phyloP scores from a whole-genome alignment of 2,329 filamentous ascomycete genomes.

The Fonsecaea nubica region DNA sequence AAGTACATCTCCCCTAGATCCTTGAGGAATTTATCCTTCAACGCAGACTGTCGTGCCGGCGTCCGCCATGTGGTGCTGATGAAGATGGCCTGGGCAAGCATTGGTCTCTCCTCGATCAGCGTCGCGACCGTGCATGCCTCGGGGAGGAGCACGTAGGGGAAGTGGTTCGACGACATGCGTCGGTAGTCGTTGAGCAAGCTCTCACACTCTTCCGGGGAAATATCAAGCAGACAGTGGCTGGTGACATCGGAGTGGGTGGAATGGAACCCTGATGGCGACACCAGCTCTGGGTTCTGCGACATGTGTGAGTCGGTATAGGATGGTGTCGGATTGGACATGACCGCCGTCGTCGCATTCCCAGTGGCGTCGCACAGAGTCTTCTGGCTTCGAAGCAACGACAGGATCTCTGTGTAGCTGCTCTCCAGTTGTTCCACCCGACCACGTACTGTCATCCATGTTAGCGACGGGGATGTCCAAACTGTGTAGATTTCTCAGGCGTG shows the following conservation, averaged over 20 bases:
- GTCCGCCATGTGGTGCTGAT: conserved; percentile 27
- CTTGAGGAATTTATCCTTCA: conserved; percentile 23
- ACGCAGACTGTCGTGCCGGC: conserved; percentile 15
- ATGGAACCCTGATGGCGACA: conserved; percentile 8
- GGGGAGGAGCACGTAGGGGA: conserved; percentile 29
- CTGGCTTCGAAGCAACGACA: conserved; percentile 21
- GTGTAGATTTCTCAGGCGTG: not conserved
- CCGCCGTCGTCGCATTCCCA: not conserved
- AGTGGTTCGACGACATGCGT: conserved; percentile 21
- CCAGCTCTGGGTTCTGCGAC: not conserved
- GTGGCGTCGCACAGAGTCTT: conserved; percentile 1
- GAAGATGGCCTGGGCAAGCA: conserved; percentile 28
- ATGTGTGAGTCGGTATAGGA: conserved; percentile 10
- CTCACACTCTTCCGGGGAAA: conserved; percentile 28
- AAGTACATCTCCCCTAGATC: conserved; percentile 25
- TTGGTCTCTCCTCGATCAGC: conserved; percentile 26
- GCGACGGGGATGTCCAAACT: not conserved
- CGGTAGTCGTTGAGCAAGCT: conserved; percentile 25
- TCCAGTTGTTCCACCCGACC: conserved; percentile 31
- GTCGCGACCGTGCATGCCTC: conserved; percentile 21
- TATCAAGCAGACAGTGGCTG: conserved; percentile 1
- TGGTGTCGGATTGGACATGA: conserved; percentile 9
- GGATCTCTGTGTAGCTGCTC: conserved; percentile 30
- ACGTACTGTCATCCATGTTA: conserved; percentile 17
- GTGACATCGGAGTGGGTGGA: conserved; percentile 1